A percentile compares a stretch with the other conserved stretches of the same genome.
phyloP scores from a whole-genome alignment of 495 filamentous ascomycete species.

The Penicillium odoratum region DNA sequence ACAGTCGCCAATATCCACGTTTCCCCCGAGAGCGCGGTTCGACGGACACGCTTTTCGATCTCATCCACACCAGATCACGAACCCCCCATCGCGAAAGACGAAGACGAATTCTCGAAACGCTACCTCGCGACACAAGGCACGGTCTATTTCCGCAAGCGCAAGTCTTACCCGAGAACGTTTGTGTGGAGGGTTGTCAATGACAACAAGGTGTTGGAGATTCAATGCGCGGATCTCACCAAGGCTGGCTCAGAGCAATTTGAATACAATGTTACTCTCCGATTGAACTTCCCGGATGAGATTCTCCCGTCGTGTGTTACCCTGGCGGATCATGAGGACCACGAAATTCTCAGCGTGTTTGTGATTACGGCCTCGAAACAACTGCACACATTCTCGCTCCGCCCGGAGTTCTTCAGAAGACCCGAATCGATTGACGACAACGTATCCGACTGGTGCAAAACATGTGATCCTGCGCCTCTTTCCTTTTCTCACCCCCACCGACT shows the following conservation, averaged over 20 bases:
- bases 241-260: conserved; percentile 61
- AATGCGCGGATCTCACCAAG: conserved; percentile 78
- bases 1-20: conserved; percentile 75
- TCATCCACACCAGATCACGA: conserved; percentile 37
- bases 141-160: conserved; percentile 77
- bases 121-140: conserved; percentile 78
- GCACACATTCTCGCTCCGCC: conserved; percentile 74
- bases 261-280: conserved; percentile 67
- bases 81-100: conserved; percentile 58
- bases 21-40: conserved; percentile 50
- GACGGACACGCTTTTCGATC: conserved; percentile 47
- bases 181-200: conserved; percentile 87
- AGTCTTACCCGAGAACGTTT: conserved; percentile 75
- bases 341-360: conserved; percentile 76
- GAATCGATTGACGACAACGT: conserved; percentile 68
- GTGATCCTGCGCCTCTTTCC: conserved; percentile 65
- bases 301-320: conserved; percentile 74
- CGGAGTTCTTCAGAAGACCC: conserved; percentile 73
- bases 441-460: conserved; percentile 74
- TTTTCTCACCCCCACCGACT: conserved; percentile 82
- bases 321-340: conserved; percentile 73
- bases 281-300: conserved; percentile 73
- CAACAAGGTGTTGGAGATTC: conserved; percentile 76
- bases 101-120: conserved; percentile 67
- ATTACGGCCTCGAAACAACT: conserved; percentile 77